These are phyloP conservation scores for Fusarium tuaranense DNA, from an alignment of 2,329 filamentous ascomycete species.

Conservation along the genomic window DNA sequence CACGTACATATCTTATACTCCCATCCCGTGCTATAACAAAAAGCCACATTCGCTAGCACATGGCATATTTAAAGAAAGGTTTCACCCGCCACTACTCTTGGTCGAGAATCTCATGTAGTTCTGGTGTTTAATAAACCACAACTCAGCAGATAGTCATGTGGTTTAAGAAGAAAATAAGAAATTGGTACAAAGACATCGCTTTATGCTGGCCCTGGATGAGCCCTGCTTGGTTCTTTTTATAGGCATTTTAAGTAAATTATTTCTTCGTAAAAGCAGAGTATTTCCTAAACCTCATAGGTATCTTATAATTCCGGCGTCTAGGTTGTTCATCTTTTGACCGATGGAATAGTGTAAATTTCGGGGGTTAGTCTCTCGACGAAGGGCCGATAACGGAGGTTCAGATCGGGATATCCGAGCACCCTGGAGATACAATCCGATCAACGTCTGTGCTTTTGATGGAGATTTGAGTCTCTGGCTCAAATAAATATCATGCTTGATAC, in stretches of 20 bases:
- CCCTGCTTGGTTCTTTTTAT: no score
- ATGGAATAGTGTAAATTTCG: background rate
- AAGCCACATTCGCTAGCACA: background rate
- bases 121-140: background rate
- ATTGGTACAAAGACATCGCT: no score
- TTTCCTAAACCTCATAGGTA: no score
- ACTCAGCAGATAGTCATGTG: background rate
- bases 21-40: background rate
- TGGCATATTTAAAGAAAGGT: background rate
- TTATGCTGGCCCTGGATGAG: no score
- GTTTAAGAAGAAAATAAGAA: no score
- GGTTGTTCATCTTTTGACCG: no score
- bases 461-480: background rate
- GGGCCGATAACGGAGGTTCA: background rate
- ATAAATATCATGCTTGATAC: background rate
- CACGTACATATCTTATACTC: background rate
- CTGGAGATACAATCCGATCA: background rate
- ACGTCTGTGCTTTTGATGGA: background rate
- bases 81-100: background rate
- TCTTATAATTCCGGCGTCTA: no score
- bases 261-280: no score
- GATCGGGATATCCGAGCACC: background rate
- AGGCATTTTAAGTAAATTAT: no score
- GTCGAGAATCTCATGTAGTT: background rate
- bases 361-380: background rate